These are phyloP conservation scores for Drosera spatulata DNA, from an alignment of 179 eudicot genomes.

Conservation along the genomic window DNA sequence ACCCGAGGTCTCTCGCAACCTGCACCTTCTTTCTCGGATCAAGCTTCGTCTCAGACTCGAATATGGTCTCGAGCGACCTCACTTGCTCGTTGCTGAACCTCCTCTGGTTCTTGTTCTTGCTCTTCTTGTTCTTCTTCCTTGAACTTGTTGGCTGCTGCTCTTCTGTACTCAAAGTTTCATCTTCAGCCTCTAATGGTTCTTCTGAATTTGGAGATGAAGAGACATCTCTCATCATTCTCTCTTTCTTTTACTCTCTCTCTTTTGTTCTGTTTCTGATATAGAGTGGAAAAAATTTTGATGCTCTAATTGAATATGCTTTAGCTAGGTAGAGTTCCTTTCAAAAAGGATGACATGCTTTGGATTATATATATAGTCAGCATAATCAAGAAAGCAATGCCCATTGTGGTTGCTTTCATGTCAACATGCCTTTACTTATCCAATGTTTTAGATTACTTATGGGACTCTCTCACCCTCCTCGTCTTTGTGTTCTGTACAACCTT, in stretches of 20 bases:
- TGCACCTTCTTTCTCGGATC: conserved; percentile 31
- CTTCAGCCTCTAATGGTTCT: conserved; percentile 1
- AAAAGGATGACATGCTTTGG: conserved; percentile 2
- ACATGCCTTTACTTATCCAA: neutral
- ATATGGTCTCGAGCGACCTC: conserved; percentile 27
- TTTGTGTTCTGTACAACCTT: no score
- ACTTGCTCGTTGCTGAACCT: conserved; percentile 21
- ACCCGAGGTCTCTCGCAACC: conserved; percentile 31
- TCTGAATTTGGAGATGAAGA: neutral
- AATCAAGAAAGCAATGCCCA: conserved; percentile 1
- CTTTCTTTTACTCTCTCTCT: no score
- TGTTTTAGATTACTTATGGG: no score
- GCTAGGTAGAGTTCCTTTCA: neutral
- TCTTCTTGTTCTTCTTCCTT: conserved; percentile 4
- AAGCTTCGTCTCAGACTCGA: conserved; percentile 27
- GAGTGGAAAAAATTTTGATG: neutral
- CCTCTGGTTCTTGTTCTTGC: conserved; percentile 14
- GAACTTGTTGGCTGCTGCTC: neutral
- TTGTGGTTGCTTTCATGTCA: conserved; percentile 10
- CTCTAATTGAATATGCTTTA: neutral
- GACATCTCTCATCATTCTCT: no score
- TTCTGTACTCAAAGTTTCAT: neutral
- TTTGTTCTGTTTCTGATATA: no score
- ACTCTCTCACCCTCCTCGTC: no score
- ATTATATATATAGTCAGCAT: conserved; percentile 2